Percentiles rank a stretch among this genome's conserved stretches.
phyloP scores from a whole-genome alignment of 2,329 filamentous ascomycete genomes.

The Hymenoscyphus infarciens region DNA sequence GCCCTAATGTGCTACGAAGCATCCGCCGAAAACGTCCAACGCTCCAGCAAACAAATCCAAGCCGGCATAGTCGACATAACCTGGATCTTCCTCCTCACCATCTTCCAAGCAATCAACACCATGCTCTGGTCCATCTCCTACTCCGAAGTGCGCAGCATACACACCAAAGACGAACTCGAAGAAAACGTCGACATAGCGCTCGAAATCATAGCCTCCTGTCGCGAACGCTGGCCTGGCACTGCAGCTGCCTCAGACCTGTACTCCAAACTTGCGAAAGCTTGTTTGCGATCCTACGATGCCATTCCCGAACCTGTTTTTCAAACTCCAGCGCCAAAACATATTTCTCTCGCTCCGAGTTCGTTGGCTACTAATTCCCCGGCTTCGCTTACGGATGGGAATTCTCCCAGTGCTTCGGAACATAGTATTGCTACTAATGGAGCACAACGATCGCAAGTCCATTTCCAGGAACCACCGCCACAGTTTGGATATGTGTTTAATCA shows the following conservation, averaged over 20 bases:
- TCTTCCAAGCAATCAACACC: constrained; percentile 90
- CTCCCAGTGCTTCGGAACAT: constrained; percentile 43
- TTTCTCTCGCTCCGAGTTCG: constrained; percentile 39
- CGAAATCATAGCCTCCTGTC: constrained; percentile 74
- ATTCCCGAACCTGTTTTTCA: constrained; percentile 38
- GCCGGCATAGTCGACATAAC: constrained; percentile 77
- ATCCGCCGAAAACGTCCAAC: constrained; percentile 74
- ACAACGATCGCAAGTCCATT: constrained; percentile 39
- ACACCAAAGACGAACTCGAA: constrained; percentile 72
- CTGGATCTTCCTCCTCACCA: constrained; percentile 85
- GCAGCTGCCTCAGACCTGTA: constrained; percentile 82
- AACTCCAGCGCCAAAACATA: constrained; percentile 30
- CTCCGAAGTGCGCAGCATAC: constrained; percentile 70
- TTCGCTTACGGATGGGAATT: constrained; percentile 42
- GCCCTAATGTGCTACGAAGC: constrained; percentile 81
- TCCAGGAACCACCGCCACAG: constrained; percentile 42
- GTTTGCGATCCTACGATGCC: constrained; percentile 79
- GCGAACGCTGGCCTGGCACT: constrained; percentile 88
- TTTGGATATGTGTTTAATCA: constrained; percentile 58
- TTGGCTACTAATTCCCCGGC: constrained; percentile 42
- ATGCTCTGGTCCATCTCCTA: constrained; percentile 91
- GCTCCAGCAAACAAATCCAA: constrained; percentile 76
- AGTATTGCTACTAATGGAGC: constrained; percentile 37
- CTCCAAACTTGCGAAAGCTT: constrained; percentile 77
- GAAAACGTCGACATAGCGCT: constrained; percentile 70